phyloP scores from a whole-genome alignment of 345 rosid species.

The Salix arbutifolia region DNA sequence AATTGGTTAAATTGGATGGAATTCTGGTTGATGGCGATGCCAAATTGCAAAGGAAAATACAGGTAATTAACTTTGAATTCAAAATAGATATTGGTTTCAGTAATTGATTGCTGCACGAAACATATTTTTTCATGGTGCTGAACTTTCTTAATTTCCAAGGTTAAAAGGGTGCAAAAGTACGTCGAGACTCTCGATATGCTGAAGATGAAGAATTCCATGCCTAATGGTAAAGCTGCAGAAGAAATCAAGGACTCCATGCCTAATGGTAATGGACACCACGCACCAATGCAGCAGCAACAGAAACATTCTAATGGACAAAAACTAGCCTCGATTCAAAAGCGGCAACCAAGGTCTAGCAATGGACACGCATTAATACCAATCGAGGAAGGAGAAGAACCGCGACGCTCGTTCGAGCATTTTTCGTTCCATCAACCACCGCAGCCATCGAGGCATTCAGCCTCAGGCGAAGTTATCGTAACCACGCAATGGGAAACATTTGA shows the following conservation, averaged over 20 bases:
- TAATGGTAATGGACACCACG: slow-evolving; percentile 40
- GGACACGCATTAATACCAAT: slow-evolving; percentile 27
- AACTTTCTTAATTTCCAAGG: slow-evolving; percentile 33
- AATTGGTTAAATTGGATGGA: slow-evolving; percentile 80
- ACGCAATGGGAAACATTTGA: slow-evolving; percentile 97
- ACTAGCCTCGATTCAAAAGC: slow-evolving; percentile 40
- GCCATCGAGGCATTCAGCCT: slow-evolving; percentile 34
- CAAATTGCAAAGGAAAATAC: slow-evolving; percentile 92
- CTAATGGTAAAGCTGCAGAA: background rate
- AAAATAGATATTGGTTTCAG: background rate
- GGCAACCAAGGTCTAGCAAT: slow-evolving; percentile 33
- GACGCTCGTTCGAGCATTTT: background rate
- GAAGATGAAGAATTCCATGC: slow-evolving; percentile 71
- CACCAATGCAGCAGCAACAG: slow-evolving; percentile 27
- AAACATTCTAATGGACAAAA: slow-evolving; percentile 38
- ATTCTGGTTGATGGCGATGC: slow-evolving; percentile 85
- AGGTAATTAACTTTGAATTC: slow-evolving; percentile 44
- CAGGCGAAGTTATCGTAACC: slow-evolving; percentile 61
- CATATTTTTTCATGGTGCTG: background rate
- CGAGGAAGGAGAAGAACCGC: slow-evolving; percentile 11
- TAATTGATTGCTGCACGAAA: background rate
- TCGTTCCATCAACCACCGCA: slow-evolving; percentile 27
- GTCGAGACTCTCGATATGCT: slow-evolving; percentile 83
- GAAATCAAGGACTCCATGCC: slow-evolving; percentile 1
- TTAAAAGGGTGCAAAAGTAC: slow-evolving; percentile 84